phyloP scores from a whole-genome alignment of 164 flowering plant species.

The Stephania cephalantha region DNA sequence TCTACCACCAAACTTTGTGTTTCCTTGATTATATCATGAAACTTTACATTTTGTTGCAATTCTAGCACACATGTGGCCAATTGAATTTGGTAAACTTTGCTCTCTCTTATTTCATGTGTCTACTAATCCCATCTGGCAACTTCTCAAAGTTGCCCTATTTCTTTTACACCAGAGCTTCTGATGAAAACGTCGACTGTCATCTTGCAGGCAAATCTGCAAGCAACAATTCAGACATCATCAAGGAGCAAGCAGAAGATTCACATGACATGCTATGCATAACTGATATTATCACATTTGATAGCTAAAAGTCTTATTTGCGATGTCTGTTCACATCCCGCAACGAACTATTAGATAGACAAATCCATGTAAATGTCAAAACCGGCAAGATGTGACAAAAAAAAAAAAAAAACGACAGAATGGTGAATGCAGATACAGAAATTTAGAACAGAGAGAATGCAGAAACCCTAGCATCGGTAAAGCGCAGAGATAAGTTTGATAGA shows the following conservation, averaged over 20 bases:
- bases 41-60: too few species aligned
- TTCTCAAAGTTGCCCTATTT: background rate
- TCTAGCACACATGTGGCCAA: too few species aligned
- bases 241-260: slow-evolving; percentile 1
- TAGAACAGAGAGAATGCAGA: background rate
- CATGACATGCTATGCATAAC: background rate
- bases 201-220: slow-evolving; percentile 32
- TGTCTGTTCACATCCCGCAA: background rate
- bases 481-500: background rate
- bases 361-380: background rate
- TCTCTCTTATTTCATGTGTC: too few species aligned
- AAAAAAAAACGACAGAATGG: background rate
- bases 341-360: background rate
- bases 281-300: slow-evolving; percentile 4
- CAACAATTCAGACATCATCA: slow-evolving; percentile 4
- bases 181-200: slow-evolving; percentile 18
- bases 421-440: background rate
- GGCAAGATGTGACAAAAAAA: background rate
- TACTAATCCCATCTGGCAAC: background rate
- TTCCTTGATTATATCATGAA: too few species aligned
- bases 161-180: slow-evolving; percentile 9
- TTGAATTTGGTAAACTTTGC: too few species aligned
- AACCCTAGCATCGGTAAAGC: background rate
- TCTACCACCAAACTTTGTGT: too few species aligned
- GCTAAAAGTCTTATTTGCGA: background rate